Percentiles rank a stretch among this genome's conserved stretches.
Conservation (phyloP, 768 basidiomycete genomes). For the Gymnopilus dilepis region DNA sequence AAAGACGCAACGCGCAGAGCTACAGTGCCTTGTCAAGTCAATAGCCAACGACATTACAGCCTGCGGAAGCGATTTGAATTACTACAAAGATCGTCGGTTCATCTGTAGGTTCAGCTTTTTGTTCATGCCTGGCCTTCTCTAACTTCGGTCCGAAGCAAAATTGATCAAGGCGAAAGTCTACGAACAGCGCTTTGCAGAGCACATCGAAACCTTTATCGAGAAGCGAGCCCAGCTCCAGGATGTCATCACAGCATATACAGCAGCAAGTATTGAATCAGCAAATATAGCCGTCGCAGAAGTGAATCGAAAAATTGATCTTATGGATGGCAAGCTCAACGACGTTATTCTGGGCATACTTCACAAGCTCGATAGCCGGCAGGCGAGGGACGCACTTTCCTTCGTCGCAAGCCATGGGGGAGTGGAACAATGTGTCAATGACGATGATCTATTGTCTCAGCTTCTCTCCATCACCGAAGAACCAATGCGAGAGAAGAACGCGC, state of each 20-base stretch:
- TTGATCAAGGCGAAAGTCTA: constrained; percentile 37
- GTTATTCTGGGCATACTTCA: constrained; percentile 28
- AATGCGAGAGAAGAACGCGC: neutral
- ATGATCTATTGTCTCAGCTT: constrained; percentile 33
- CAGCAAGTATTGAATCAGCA: constrained; percentile 33
- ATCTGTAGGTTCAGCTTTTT: constrained; percentile 17
- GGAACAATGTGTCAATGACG: constrained; percentile 34
- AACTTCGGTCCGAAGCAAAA: constrained; percentile 25
- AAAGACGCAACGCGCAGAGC: constrained; percentile 28
- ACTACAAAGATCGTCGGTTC: constrained; percentile 41
- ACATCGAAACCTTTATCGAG: constrained; percentile 33
- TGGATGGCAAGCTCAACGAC: constrained; percentile 30
- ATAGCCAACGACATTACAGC: constrained; percentile 44
- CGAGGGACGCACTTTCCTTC: constrained; percentile 36
- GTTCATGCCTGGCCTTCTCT: neutral
- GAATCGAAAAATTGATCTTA: constrained; percentile 20
- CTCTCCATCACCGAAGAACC: constrained; percentile 27
- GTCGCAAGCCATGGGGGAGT: constrained; percentile 40
- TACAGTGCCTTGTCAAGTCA: constrained; percentile 27
- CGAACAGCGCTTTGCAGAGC: constrained; percentile 37
- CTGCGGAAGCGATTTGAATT: constrained; percentile 45
- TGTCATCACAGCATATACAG: constrained; percentile 38
- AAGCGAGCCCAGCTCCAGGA: constrained; percentile 37
- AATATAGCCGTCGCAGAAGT: constrained; percentile 33
- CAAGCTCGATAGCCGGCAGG: constrained; percentile 38